Base-by-base conservation (phyloP, 2,329 filamentous ascomycete genomes). In the Penicillium thymicola region DNA sequence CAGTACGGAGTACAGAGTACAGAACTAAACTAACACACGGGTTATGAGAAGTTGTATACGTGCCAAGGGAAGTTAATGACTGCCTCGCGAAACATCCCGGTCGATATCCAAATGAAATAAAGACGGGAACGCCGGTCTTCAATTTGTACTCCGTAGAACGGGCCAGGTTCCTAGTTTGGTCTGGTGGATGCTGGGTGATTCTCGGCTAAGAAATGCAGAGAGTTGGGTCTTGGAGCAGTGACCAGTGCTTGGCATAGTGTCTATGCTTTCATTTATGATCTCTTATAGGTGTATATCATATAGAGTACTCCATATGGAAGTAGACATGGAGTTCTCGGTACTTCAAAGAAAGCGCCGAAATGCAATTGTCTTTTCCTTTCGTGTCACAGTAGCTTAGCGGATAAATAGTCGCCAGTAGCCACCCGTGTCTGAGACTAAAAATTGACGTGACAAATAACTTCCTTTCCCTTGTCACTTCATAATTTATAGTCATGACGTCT, bases 321-420 rank as follows among this genome's bases (percentile, higher is more conserved):
- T 44, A 36, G 43, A 45, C 3, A 21, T 21, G 48, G 48, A 41
- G 48, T 32, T n/a, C 14, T 21, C 9, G 27, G 23, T 14, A 32
- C 23, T 36, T 37, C 23, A 34, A 48, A 54, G 9, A 27, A 47
- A 27, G 23, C 21, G 49, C 18, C 18, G 38, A 21, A 55, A 55
- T 55, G 45, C 52, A 51, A 55, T 55, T 55, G 52, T 51, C 23
- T 51, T 37, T 37, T 48, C n/a, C 11, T 40, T 54, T 42, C 21
- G 14, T 25, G 23, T 30, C 18, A 16, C 13, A 8, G 6, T 43
- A 41, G 23, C 4, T 48, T 54, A 48, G 27, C 42, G 44, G 30
- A 32, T 32, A 23, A 13, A 30, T 43, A 49, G 44, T 54, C 43
- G 14, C 25, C 51, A 37, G 43, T 54, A 25, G 44, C 28, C 5